Evolutionary conservation across 2,329 filamentous ascomycete genomes (phyloP), one percentile per base, ranked within the genome.

Genomic region (Aaosphaeria arxii): DNA sequence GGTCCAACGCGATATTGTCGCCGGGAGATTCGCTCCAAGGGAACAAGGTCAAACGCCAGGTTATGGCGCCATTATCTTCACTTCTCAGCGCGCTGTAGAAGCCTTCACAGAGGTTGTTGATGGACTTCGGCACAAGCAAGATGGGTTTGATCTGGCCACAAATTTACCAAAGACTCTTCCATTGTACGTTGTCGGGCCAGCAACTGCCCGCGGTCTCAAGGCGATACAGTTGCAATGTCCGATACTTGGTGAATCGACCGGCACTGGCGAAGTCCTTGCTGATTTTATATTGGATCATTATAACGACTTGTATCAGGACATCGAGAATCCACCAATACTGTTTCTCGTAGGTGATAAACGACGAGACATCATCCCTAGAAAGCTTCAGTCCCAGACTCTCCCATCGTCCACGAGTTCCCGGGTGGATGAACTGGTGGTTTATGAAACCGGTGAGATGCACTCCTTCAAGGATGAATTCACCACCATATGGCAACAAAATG

Each of bases 271-370:
- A 55, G 83, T 81, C 2, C 79, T 99, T 30, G 87, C 91, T 0
- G 73, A 79, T 5, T 87, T 86, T 62, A 96, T 99, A 46, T 76
- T 95, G 5, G 72, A 84, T 2, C 87, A 96, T 65, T 95, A 96
- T 63, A 81, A 79, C 46, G 49, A 50, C 6, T 52, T 76, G 7
- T 61, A 69, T 46, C 62, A 59, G 30, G 57, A 56, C 49, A 45
- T 60, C 6, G 42, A 47, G 11, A 83, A 83, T 58, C 84, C 79
- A 0, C 80, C 87, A 0, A 69, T 97, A 5, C 74, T 97, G 1
- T 99, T 97, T 67, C 80, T 95, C 11, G 91, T 95, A 0, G 94
- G 94, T 17, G 92, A 96, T 66, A 88, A 91, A 65, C 82, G 91
- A 46, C 77, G 94, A 40, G 94, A 97, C 66, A 84, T 96, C 55